Conservation (phyloP, 106 monocot species). For the Apostasia ramifera region DNA sequence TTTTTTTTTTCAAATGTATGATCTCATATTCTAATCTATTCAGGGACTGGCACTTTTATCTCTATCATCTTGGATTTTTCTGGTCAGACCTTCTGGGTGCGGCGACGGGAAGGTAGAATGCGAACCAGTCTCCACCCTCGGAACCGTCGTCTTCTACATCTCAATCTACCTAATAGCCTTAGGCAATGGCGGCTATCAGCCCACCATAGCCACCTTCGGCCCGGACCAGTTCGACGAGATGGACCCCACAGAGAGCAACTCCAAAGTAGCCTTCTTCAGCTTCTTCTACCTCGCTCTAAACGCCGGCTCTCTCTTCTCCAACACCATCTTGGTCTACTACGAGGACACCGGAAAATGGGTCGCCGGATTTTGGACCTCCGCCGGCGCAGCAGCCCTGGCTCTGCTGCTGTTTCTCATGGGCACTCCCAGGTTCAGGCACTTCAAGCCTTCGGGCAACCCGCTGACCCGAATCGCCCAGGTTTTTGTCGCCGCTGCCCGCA, state of each 20-base stretch:
- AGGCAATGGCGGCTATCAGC: conserved; percentile 73
- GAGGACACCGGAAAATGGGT: conserved; percentile 59
- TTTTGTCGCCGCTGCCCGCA: conserved; percentile 43
- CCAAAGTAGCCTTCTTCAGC: conserved; percentile 76
- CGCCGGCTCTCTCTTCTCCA: conserved; percentile 70
- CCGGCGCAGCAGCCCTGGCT: conserved; percentile 31
- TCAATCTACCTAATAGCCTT: conserved; percentile 76
- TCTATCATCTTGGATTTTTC: conserved; percentile 39
- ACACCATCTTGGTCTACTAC: conserved; percentile 63
- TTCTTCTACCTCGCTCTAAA: conserved; percentile 88
- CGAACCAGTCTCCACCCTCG: conserved; percentile 18
- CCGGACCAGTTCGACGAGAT: conserved; percentile 70
- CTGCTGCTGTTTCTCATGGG: conserved; percentile 47
- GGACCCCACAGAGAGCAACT: conserved; percentile 37
- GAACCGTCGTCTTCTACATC: conserved; percentile 45
- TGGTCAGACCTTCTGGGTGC: conserved; percentile 71
- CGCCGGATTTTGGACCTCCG: conserved; percentile 59
- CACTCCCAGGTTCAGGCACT: conserved; percentile 40
- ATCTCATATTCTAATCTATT: not conserved
- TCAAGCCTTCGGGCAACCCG: conserved; percentile 60
- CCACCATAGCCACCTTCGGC: conserved; percentile 55
- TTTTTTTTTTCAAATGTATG: not conserved
- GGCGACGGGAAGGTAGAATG: conserved; percentile 43
- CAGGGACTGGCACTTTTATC: conserved; percentile 67
- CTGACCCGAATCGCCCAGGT: conserved; percentile 62